Evolutionary conservation across 2,329 filamentous ascomycete species (phyloP), one percentile per base, ranked within the genome.

Genomic region (Fusarium camptoceras): DNA sequence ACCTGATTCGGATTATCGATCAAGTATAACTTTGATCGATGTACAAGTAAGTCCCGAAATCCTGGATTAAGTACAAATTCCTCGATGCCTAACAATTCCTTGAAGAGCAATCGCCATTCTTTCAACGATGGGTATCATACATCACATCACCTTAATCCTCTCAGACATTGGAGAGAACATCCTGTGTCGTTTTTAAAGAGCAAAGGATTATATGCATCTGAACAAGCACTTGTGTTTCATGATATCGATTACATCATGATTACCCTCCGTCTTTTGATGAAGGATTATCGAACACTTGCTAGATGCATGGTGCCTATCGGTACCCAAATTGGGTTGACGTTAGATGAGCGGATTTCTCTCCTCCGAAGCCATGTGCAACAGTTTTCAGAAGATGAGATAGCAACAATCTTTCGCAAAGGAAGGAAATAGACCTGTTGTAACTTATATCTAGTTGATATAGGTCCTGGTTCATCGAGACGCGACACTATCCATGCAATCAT

Each of bases 51-150:
- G 89, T 81, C 24, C n/a, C 6, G n/a, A n/a, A n/a, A 27, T 12
- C 1, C 30, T 4, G 15, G 14, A 8, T 7, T 27, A 2, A 6
- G 12, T 15, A 20, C 12, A 47, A 8, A 20, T n/a, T n/a, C n/a
- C n/a, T n/a, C n/a, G n/a, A 14, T 15, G 14, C 1, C 14, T 31
- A 8, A 62, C 69, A 22, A 68, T 42, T 27, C 24, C 28, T 8
- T 6, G 24, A 20, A 94, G 91, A 92, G 89, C 79, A 94, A 94
- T 78, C 90, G 92, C 34, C 91, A 91, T 79, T 94, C 91, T 81
- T 94, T 90, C 85, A 94, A 94, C 73, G 92, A 94, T 73, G 92
- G 92, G 68, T 94, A 94, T 78, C 92, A 94, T 79, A 94, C 91
- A 9, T 93, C 91, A n/a, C 92, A 94, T 76, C 92, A 94, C 73